Base-by-base conservation (phyloP, 805 yeast genomes). In the Candida nanaspora region DNA sequence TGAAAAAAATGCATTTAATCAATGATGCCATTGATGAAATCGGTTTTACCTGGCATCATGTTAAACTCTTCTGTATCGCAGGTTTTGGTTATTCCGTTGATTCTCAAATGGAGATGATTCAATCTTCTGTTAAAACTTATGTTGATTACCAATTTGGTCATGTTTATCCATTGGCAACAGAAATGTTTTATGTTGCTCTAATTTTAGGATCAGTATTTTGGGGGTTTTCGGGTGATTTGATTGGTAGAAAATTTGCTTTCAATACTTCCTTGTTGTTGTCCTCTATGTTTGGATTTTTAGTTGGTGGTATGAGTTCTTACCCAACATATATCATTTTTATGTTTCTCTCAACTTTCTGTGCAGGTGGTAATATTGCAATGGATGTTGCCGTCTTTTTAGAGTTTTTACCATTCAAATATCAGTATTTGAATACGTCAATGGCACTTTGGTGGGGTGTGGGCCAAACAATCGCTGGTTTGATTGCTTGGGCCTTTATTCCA, bases 381-480 rank as follows among this genome's bases (percentile, higher is more conserved):
- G 81, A 76, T 51, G 70, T 77, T 16, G 65, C 78, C 32, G 71
- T 73, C 8, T 73, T 73, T 47, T 52, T 76, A 29, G 80, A 76
- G 50, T 74, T 68, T 42, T 57, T 76, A 42, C 82, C 82, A 2
- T 58, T 65, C 34, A 67, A 66, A 37, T 59, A 69, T 48, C 77
- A 74, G 47, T 76, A 69, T 68, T 53, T 75, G 46, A 62, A 71
- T 38, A 74, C 81, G 2, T 62, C 72, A 29, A 66, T 78, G 58
- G 76, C 80, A 19, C 61, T 68, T 34, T 78, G 71, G 75, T 78
- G 83, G 84, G 79, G 81, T 35, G 62, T 78, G 28, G 83, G 82
- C 26, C 82, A 78, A 52, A 67, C 78, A 2, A 61, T 77, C 33
- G 69, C 78, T 11, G 64, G 65, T 26, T 56, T 76, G 16, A 49